phyloP scores from a whole-genome alignment of 169 alveolate species.

The Plasmodium vivax region DNA sequence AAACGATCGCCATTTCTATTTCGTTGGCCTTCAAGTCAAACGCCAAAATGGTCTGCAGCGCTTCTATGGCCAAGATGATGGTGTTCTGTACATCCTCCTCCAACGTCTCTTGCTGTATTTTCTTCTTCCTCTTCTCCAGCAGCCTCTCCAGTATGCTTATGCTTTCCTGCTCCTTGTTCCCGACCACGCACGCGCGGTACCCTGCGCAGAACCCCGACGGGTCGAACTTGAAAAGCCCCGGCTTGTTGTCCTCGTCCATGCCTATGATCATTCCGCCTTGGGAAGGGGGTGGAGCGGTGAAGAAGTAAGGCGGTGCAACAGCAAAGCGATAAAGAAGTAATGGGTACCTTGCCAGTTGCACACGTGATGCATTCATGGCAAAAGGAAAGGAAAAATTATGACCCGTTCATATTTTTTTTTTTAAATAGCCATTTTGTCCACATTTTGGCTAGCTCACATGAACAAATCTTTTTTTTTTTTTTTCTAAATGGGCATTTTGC shows the following conservation, averaged over 20 bases:
- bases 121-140: slow-evolving; percentile 76
- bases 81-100: slow-evolving; percentile 81
- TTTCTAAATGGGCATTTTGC: neutral
- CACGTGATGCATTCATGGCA: neutral
- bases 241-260: slow-evolving; percentile 95
- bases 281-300: neutral
- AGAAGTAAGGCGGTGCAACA: neutral
- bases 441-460: slow-evolving; percentile 6
- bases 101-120: slow-evolving; percentile 77
- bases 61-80: slow-evolving; percentile 81
- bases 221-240: slow-evolving; percentile 93
- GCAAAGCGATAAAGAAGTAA: neutral
- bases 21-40: slow-evolving; percentile 89
- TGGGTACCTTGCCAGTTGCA: neutral
- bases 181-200: slow-evolving; percentile 93
- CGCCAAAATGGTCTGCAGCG: slow-evolving; percentile 82
- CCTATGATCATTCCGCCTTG: slow-evolving; percentile 92
- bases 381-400: neutral
- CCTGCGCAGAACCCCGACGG: slow-evolving; percentile 98
- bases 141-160: slow-evolving; percentile 88
- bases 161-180: slow-evolving; percentile 93
- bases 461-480: neutral
- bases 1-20: slow-evolving; percentile 93
- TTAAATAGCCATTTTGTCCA: slow-evolving; percentile 1
- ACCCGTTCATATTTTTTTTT: slow-evolving; percentile 43